These are phyloP conservation scores for Emergomyces orientalis DNA, from an alignment of 2,329 filamentous ascomycete species.

Conservation along the genomic window DNA sequence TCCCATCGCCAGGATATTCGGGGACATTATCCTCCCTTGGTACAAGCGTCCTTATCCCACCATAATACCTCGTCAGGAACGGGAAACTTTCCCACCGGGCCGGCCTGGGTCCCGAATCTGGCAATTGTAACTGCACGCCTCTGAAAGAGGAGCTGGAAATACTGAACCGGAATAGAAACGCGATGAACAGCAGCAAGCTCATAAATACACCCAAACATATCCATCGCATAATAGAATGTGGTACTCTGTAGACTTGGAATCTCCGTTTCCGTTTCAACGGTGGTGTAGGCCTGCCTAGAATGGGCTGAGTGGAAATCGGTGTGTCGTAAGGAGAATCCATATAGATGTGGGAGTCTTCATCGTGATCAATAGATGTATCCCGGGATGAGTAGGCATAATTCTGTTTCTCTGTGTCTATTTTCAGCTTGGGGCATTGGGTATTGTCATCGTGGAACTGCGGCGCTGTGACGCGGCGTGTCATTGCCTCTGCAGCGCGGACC, in stretches of 20 bases:
- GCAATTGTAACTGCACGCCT: slow-evolving; percentile 11
- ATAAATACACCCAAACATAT: slow-evolving; percentile 63
- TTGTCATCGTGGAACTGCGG: neutral
- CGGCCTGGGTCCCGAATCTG: slow-evolving; percentile 37
- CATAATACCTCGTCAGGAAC: slow-evolving; percentile 82
- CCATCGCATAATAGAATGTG: slow-evolving; percentile 65
- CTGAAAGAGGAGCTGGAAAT: slow-evolving; percentile 46
- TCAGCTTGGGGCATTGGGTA: slow-evolving; percentile 6
- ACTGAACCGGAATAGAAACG: slow-evolving; percentile 64
- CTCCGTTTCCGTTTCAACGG: slow-evolving; percentile 25
- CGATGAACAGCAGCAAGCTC: slow-evolving; percentile 65
- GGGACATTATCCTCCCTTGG: slow-evolving; percentile 57
- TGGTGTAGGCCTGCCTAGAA: slow-evolving; percentile 28
- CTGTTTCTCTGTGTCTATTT: slow-evolving; percentile 19
- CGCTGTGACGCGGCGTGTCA: slow-evolving; percentile 1
- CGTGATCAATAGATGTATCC: slow-evolving; percentile 22
- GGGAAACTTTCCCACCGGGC: slow-evolving; percentile 75
- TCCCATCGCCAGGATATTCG: slow-evolving; percentile 63
- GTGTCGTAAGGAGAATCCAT: slow-evolving; percentile 48
- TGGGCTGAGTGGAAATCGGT: slow-evolving; percentile 31
- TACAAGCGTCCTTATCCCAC: slow-evolving; percentile 67
- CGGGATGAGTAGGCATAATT: slow-evolving; percentile 17
- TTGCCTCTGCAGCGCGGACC: neutral
- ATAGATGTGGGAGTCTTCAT: slow-evolving; percentile 33
- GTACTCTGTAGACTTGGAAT: slow-evolving; percentile 50